These are phyloP conservation scores for Ceratobasidium sp. DNA, from an alignment of 1,284 basidiomycete species.

Conservation along the genomic window DNA sequence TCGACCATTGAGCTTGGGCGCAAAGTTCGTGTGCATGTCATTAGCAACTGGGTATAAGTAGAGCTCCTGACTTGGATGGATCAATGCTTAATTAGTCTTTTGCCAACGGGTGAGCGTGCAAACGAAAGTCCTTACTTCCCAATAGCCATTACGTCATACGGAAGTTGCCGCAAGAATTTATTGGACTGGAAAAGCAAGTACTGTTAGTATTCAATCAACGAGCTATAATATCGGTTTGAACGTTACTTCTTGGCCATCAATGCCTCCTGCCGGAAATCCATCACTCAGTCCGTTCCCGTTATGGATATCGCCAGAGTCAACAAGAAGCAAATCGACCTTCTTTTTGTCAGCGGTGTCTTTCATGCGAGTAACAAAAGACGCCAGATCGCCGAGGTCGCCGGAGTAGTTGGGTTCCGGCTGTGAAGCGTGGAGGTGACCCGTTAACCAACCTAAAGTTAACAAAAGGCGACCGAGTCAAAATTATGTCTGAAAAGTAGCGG, in stretches of 20 bases:
- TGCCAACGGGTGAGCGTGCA: no score
- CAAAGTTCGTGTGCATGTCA: slow-evolving; percentile 85
- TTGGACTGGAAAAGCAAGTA: slow-evolving; percentile 64
- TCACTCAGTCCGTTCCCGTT: slow-evolving; percentile 86
- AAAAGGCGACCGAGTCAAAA: slow-evolving; percentile 55
- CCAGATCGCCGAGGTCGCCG: slow-evolving; percentile 84
- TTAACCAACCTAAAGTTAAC: slow-evolving; percentile 68
- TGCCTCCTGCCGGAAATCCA: slow-evolving; percentile 75
- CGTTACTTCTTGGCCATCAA: slow-evolving; percentile 78
- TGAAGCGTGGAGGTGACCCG: slow-evolving; percentile 77
- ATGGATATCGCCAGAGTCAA: slow-evolving; percentile 84
- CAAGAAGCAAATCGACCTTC: slow-evolving; percentile 77
- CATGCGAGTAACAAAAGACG: slow-evolving; percentile 86
- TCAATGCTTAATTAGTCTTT: no score
- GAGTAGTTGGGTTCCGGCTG: slow-evolving; percentile 84
- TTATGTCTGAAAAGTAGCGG: background rate
- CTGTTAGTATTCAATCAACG: no score
- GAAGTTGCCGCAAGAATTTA: slow-evolving; percentile 78
- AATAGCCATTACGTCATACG: slow-evolving; percentile 87
- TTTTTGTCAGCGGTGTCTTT: slow-evolving; percentile 78
- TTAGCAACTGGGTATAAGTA: slow-evolving; percentile 83
- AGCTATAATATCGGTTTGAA: no score
- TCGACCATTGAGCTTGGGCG: slow-evolving; percentile 76
- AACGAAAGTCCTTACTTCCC: slow-evolving; percentile 73
- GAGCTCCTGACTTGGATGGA: slow-evolving; percentile 76